Percentiles rank a stretch among this genome's conserved stretches.
phyloP scores from a whole-genome alignment of 2,329 filamentous ascomycete species.

The Ilyonectria sp. region DNA sequence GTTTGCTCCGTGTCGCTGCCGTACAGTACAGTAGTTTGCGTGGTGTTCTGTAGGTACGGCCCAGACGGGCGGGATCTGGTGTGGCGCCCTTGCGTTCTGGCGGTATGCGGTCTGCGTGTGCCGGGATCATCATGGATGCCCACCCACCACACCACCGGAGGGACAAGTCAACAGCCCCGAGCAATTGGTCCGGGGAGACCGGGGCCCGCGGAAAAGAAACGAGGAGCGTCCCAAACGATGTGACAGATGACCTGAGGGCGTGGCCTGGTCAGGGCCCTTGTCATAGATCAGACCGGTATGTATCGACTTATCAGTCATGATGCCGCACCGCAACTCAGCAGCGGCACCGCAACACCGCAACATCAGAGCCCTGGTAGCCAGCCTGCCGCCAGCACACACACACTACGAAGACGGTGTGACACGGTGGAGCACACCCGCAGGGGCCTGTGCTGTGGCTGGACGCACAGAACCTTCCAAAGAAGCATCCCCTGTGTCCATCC shows the following conservation, averaged over 20 bases:
- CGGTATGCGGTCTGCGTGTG: constrained; percentile 22
- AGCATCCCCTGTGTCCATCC: constrained; percentile 9
- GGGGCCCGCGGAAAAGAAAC: constrained; percentile 16
- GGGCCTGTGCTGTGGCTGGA: constrained; percentile 12
- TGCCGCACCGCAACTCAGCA: constrained; percentile 1
- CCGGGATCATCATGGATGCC: not conserved
- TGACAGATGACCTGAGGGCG: constrained; percentile 19
- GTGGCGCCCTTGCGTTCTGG: constrained; percentile 40
- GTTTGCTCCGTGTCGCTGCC: not conserved
- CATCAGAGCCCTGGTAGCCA: not conserved
- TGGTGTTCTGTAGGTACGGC: constrained; percentile 44
- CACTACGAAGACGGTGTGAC: constrained; percentile 30
- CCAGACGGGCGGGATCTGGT: constrained; percentile 48
- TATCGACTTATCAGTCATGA: constrained; percentile 8
- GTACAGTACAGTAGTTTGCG: not conserved
- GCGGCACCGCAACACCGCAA: not conserved
- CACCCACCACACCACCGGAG: constrained; percentile 14
- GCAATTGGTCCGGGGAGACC: constrained; percentile 29
- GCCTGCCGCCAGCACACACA: constrained; percentile 12
- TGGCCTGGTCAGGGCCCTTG: constrained; percentile 6
- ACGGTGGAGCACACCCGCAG: constrained; percentile 8
- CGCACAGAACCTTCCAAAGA: constrained; percentile 34
- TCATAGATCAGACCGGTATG: not conserved
- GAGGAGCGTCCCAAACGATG: constrained; percentile 16
- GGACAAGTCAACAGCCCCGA: not conserved